Conservation (phyloP, 257 asterid species). For the Solanum ossicruentum region DNA sequence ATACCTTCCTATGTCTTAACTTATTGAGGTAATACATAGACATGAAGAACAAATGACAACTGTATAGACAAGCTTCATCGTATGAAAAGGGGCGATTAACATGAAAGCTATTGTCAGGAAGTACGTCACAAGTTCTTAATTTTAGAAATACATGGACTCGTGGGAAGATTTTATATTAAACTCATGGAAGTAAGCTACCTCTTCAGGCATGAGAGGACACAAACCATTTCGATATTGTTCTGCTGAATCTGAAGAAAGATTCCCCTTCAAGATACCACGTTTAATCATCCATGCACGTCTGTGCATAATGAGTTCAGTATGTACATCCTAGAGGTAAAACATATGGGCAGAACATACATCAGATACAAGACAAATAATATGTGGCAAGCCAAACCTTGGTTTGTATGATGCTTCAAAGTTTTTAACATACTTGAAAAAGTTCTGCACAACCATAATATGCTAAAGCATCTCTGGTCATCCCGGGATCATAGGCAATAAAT, state of each 20-base stretch:
- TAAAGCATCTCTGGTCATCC: constrained; percentile 90
- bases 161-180: neutral
- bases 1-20: neutral
- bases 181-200: constrained; percentile 33
- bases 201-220: constrained; percentile 99
- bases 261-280: constrained; percentile 74
- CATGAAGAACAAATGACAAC: neutral
- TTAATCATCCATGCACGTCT: constrained; percentile 89
- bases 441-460: constrained; percentile 98
- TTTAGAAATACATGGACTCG: neutral
- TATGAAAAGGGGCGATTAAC: neutral
- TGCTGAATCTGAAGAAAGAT: constrained; percentile 70
- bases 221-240: constrained; percentile 61
- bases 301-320: constrained; percentile 96
- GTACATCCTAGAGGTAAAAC: constrained; percentile 65
- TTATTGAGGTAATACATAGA: neutral
- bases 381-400: neutral
- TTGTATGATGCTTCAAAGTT: constrained; percentile 1
- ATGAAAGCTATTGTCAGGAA: neutral
- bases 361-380: neutral
- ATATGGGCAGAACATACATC: neutral
- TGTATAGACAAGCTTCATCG: neutral
- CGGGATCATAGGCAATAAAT: constrained; percentile 91
- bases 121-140: neutral
- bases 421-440: constrained; percentile 72